Percentiles rank a stretch among this genome's conserved stretches.
Evolutionary conservation across 257 asterid species (phyloP).

Genomic region (Nyctanthes arbortristis): DNA sequence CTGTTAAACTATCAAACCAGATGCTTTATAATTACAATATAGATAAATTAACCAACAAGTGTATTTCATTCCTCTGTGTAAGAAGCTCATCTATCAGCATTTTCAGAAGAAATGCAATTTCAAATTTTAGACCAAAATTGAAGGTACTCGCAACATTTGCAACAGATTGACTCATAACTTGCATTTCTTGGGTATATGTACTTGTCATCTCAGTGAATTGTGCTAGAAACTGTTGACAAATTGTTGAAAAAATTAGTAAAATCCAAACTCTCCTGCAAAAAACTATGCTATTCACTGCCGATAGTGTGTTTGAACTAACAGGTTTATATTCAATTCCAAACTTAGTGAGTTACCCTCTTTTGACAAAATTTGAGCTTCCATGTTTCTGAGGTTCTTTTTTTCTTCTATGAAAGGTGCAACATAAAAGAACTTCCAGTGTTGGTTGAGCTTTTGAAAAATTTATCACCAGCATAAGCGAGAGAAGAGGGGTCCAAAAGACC

Average conservation of each 20-base stretch:
- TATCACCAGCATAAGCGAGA: slow-evolving; percentile 63
- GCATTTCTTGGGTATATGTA: slow-evolving; percentile 93
- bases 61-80: slow-evolving; percentile 79
- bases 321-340: slow-evolving; percentile 92
- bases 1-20: no score
- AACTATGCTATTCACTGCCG: no score
- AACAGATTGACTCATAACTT: slow-evolving; percentile 62
- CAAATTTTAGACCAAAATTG: neutral
- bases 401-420: slow-evolving; percentile 71
- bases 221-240: slow-evolving; percentile 63
- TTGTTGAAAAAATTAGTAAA: neutral
- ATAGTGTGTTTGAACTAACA: no score
- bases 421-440: slow-evolving; percentile 80
- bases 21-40: no score
- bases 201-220: slow-evolving; percentile 96
- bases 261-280: neutral
- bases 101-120: neutral
- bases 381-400: slow-evolving; percentile 75
- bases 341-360: slow-evolving; percentile 85
- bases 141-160: neutral
- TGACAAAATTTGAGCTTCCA: slow-evolving; percentile 82
- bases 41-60: no score
- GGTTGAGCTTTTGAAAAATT: slow-evolving; percentile 81
- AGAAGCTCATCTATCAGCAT: slow-evolving; percentile 89
- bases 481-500: slow-evolving; percentile 24